Base-by-base conservation (phyloP, 1,284 basidiomycete species). In the Mycena citricolor region DNA sequence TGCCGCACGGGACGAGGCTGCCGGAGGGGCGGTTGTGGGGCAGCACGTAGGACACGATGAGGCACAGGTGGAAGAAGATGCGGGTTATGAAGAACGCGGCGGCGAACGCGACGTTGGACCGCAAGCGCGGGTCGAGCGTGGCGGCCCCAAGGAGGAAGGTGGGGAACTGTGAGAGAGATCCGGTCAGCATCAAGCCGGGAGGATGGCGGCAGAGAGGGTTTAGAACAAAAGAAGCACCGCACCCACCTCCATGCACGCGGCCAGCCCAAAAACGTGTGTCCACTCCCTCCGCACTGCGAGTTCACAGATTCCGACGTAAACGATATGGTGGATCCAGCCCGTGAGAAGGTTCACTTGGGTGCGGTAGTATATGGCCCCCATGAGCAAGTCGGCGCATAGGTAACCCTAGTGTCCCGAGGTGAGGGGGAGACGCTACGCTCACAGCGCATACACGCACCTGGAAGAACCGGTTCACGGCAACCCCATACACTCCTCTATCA, bases 301-400 rank as follows among this genome's bases (percentile, higher is more conserved):
- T 32, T 75, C 64, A 48, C 77, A 72, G 14, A 83, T 58, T 21
- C 65, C 59, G 29, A 79, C 60, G 55, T 82, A 83, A 8, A 73
- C 59, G 1, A 64, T 60, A 57, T 83, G 81, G 52, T 83, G 81
- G 20, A 79, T 61, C 80, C 80, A 82, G 5, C 80, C 81, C 1
- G 77, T 79, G 17, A 79, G 56, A 1, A 78, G 38, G 21, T 68
- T 73, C 33, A 81, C 55, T 42, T 74, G 72, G 19, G 63, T 54
- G 16, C 63, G 65, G 50, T 76, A 76, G 44, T 64, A 62, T 19
- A 70, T 25, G 26, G 54, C 45, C 14, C 74, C 73, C 34, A 68
- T 52, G 1, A 54, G 42, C 43, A 70, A 55, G 52, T 49, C 50
- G 8, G 37, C 40, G 11, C 19, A n/a, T 12, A 43, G 45, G 21